phyloP scores from a whole-genome alignment of 1,284 basidiomycete genomes.

The Calocybe gambosa region DNA sequence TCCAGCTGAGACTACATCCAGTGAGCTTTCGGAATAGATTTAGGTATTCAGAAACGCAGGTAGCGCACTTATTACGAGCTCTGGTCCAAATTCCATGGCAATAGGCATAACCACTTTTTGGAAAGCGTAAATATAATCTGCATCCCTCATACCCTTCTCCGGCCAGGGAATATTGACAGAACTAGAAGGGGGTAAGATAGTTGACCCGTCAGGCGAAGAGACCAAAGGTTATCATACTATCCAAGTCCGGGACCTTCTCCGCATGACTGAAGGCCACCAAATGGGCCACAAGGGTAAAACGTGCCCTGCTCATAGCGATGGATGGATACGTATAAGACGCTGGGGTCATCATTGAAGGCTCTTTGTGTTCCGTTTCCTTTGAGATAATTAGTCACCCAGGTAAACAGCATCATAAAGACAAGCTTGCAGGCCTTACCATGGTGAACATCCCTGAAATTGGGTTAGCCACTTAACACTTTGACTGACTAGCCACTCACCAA shows the following conservation, averaged over 20 bases:
- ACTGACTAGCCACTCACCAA: constrained; percentile 56
- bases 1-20: constrained; percentile 81
- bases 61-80: constrained; percentile 88
- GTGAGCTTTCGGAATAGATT: not conserved
- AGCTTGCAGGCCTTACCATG: constrained; percentile 58
- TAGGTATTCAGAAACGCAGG: not conserved
- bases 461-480: constrained; percentile 7
- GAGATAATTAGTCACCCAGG: not conserved
- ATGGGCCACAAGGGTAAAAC: constrained; percentile 92
- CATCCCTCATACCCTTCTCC: constrained; percentile 81
- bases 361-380: constrained; percentile 94
- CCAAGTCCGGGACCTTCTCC: constrained; percentile 82
- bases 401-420: not conserved
- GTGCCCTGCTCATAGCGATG: constrained; percentile 90
- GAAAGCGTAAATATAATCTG: constrained; percentile 96
- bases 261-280: constrained; percentile 80
- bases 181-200: constrained; percentile 33
- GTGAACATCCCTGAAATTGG: constrained; percentile 84
- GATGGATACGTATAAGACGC: constrained; percentile 92
- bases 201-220: constrained; percentile 14
- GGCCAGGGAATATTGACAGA: constrained; percentile 98
- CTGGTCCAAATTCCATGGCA: constrained; percentile 92
- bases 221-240: constrained; percentile 51
- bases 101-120: constrained; percentile 96
- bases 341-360: constrained; percentile 88